Percentiles rank a stretch among this genome's conserved stretches.
These are phyloP conservation scores for Ochetophila trinervis DNA, from an alignment of 306 rosid genomes.

Conservation along the genomic window DNA sequence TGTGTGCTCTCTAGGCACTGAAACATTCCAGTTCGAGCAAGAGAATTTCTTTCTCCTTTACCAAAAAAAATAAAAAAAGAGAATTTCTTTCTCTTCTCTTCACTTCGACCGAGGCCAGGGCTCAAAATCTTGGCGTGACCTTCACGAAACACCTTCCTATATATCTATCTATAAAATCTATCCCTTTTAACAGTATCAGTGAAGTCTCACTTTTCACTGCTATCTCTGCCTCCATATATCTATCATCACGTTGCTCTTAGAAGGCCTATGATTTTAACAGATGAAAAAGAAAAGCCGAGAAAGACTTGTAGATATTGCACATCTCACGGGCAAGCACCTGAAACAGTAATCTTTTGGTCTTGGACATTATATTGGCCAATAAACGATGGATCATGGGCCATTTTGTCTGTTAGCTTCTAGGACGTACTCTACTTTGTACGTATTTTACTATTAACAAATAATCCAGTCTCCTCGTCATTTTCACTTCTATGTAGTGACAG, in stretches of 20 bases:
- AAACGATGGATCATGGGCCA: not conserved
- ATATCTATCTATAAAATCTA: not conserved
- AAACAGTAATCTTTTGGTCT: not conserved
- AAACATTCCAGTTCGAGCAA: not conserved
- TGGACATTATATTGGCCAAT: not conserved
- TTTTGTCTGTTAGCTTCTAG: not conserved
- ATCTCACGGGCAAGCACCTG: not conserved
- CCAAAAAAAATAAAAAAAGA: too few relatives aligned
- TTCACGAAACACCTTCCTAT: conserved; percentile 7
- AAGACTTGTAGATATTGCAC: not conserved
- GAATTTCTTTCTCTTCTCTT: conserved; percentile 12
- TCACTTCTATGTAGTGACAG: too few relatives aligned
- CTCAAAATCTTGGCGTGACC: conserved; percentile 8
- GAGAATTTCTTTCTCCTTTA: conserved; percentile 12
- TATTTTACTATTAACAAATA: too few relatives aligned
- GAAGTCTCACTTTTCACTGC: conserved; percentile 12
- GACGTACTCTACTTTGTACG: too few relatives aligned
- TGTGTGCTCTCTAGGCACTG: conserved; percentile 1
- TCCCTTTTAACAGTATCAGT: conserved; percentile 4
- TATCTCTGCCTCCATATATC: not conserved
- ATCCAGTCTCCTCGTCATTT: too few relatives aligned
- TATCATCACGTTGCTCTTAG: not conserved
- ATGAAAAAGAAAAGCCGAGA: not conserved
- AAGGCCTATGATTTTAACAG: not conserved
- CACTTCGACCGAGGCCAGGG: conserved; percentile 1